Conservation (phyloP, 257 asterid genomes). For the Solanum dulcamara region DNA sequence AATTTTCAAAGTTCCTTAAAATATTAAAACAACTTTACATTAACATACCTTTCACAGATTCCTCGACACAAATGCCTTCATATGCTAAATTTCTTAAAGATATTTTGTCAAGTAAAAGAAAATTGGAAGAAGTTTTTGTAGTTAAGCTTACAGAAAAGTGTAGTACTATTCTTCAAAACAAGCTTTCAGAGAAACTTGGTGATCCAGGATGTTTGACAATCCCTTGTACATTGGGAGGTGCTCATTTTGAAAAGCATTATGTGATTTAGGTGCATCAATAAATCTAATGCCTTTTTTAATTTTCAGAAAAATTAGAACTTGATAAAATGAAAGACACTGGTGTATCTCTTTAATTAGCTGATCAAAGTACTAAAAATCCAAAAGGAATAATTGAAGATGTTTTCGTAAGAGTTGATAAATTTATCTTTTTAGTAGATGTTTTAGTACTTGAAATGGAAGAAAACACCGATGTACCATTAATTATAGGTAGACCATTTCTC, state of each 20-base stretch:
- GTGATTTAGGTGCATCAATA: not conserved
- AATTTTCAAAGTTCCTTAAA: not conserved
- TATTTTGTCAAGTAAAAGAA: not conserved
- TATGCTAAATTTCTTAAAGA: not conserved
- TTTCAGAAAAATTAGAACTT: not conserved
- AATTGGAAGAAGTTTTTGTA: not conserved
- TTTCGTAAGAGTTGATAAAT: not conserved
- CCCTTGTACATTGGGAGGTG: not conserved
- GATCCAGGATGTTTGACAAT: not conserved
- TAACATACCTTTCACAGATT: not conserved
- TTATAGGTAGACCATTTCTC: not conserved
- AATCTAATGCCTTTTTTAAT: not conserved
- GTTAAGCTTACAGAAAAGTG: not conserved
- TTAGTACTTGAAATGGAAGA: not conserved
- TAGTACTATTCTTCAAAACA: not conserved
- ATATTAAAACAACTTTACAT: not conserved
- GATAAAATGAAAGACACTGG: not conserved
- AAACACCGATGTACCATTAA: not conserved
- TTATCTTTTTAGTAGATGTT: not conserved
- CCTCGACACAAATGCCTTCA: not conserved
- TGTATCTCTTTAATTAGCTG: not conserved
- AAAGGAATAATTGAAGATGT: not conserved
- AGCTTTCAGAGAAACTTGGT: not conserved
- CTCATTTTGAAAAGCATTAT: not conserved
- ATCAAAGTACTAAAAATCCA: not conserved